Evolutionary conservation across 164 flowering plant genomes (phyloP).

Genomic region (Chloranthus sessilifolius): DNA sequence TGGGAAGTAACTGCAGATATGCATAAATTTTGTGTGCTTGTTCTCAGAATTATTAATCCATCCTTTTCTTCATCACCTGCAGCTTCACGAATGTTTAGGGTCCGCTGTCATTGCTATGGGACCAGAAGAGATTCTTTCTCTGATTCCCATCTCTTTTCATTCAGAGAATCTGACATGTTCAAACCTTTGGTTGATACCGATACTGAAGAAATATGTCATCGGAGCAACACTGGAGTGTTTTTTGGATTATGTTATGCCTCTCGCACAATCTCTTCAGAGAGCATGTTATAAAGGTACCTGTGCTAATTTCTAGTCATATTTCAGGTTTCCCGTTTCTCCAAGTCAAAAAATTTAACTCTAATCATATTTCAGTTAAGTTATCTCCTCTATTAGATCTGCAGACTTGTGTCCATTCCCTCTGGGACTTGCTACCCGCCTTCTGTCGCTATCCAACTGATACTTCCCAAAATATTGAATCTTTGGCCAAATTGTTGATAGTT

Average conservation of each 20-base stretch:
- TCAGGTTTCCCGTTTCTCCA: conserved; percentile 4
- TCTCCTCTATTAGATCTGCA: conserved; percentile 41
- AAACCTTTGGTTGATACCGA: conserved; percentile 83
- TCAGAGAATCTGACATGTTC: conserved; percentile 39
- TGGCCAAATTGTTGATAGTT: conserved; percentile 37
- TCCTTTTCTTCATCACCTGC: conserved; percentile 20
- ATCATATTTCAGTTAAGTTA: conserved; percentile 44
- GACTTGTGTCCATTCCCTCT: conserved; percentile 46
- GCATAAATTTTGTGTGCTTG: too few species aligned
- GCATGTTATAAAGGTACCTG: conserved; percentile 54
- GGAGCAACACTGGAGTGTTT: conserved; percentile 71
- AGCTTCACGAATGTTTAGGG: conserved; percentile 77
- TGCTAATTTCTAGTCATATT: conserved; percentile 4
- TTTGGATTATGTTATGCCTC: conserved; percentile 70
- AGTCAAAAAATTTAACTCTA: too few species aligned
- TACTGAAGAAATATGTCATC: conserved; percentile 51
- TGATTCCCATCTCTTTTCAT: conserved; percentile 60
- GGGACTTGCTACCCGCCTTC: conserved; percentile 75
- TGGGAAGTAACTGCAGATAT: too few species aligned
- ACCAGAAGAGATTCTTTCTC: conserved; percentile 56
- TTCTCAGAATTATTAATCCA: conserved; percentile 5
- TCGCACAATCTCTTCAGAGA: conserved; percentile 52
- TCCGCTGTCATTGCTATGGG: conserved; percentile 90
- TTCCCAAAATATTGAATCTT: conserved; percentile 30
- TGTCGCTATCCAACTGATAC: conserved; percentile 68